phyloP scores from a whole-genome alignment of 768 basidiomycete genomes.

The Hygrophoropsis aurantiaca region DNA sequence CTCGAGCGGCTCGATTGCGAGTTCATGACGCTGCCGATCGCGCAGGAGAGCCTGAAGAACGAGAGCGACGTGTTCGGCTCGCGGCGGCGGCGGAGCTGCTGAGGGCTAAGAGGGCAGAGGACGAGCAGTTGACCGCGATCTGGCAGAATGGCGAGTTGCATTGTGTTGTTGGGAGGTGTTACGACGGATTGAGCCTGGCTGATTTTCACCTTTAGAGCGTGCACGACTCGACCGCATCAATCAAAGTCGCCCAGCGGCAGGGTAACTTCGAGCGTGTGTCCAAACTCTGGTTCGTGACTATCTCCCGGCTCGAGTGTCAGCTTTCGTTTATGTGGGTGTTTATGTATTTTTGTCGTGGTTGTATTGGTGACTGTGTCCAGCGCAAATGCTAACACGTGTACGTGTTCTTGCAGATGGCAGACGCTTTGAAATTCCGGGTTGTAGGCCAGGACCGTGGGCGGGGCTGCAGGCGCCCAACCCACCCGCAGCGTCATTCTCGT shows the following conservation, averaged over 20 bases:
- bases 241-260: constrained; percentile 86
- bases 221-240: constrained; percentile 68
- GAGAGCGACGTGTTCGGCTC: no score
- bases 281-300: constrained; percentile 78
- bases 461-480: constrained; percentile 86
- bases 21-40: constrained; percentile 85
- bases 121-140: constrained; percentile 54
- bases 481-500: constrained; percentile 91
- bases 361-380: no score
- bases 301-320: constrained; percentile 75
- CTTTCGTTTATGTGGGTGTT: constrained; percentile 77
- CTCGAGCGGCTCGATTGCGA: constrained; percentile 79
- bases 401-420: no score
- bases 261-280: constrained; percentile 87
- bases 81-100: no score
- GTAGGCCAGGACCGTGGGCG: constrained; percentile 92
- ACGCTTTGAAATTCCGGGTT: no score
- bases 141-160: constrained; percentile 65
- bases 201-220: no score
- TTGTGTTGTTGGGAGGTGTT: no score
- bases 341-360: not conserved
- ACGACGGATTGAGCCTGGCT: not conserved
- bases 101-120: constrained; percentile 65
- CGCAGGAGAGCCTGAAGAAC: no score
- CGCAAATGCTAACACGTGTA: no score